Evolutionary conservation across 805 yeast species (phyloP).

Genomic region (Yarrowia yakushimensis): DNA sequence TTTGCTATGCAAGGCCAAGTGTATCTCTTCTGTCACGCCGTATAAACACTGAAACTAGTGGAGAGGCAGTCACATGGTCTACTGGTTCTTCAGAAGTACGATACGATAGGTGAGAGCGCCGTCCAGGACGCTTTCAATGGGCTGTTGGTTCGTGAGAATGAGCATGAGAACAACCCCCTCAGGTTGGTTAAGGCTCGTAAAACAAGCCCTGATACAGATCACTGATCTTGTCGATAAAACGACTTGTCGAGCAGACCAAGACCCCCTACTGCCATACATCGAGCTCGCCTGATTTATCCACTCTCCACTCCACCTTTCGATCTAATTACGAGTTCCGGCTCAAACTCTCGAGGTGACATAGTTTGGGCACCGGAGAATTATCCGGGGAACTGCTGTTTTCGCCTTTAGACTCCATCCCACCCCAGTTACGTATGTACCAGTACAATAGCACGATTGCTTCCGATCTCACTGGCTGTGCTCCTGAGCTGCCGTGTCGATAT

Average conservation of each 20-base stretch:
- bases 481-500: background rate
- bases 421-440: too few species aligned
- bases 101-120: too few species aligned
- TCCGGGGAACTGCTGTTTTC: background rate
- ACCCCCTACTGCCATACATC: too few species aligned
- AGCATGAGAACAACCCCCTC: too few species aligned
- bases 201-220: too few species aligned
- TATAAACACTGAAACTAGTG: background rate
- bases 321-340: too few species aligned
- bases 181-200: too few species aligned
- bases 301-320: too few species aligned
- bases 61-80: background rate
- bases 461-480: background rate
- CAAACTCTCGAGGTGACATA: background rate
- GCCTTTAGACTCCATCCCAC: background rate
- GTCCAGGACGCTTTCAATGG: too few species aligned
- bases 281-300: too few species aligned
- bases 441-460: too few species aligned
- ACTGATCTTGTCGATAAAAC: background rate
- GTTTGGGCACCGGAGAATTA: conserved; percentile 2
- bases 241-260: background rate
- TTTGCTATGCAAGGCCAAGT: background rate
- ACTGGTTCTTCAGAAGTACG: background rate
- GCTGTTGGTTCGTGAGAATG: too few species aligned
- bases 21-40: background rate